A percentile compares a stretch with the other conserved stretches of the same genome.
Conservation (phyloP, 495 filamentous ascomycete species). For the Aspergillus nidulans region DNA sequence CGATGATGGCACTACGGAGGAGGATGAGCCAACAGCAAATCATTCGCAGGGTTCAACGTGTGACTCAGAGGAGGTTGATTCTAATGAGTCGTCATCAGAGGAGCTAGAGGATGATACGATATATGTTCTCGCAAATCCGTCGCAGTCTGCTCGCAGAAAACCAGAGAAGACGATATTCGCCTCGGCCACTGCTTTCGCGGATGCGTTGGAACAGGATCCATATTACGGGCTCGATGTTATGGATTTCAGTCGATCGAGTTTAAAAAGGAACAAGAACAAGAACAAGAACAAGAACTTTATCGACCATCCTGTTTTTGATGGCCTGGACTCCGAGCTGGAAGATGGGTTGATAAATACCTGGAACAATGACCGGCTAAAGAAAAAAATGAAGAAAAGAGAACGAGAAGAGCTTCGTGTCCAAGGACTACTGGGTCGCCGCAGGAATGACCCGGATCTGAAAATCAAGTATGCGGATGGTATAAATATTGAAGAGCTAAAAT, state of each 20-base stretch:
- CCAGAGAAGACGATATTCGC: constrained; percentile 38
- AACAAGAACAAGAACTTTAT: constrained; percentile 52
- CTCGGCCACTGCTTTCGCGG: constrained; percentile 59
- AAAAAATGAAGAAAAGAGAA: constrained; percentile 72
- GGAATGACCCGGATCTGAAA: constrained; percentile 59
- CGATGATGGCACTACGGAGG: not conserved
- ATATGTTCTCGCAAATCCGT: constrained; percentile 1
- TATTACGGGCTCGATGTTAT: constrained; percentile 80
- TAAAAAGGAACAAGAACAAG: constrained; percentile 53
- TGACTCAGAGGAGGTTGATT: not conserved
- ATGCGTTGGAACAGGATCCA: constrained; percentile 54
- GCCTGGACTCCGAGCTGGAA: constrained; percentile 75
- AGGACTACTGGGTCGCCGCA: constrained; percentile 69
- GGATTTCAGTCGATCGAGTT: constrained; percentile 67
- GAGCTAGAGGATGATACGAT: not conserved
- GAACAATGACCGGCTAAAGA: constrained; percentile 76
- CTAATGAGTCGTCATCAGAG: not conserved
- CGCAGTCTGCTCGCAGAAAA: not conserved
- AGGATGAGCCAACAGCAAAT: not conserved
- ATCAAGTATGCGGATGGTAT: constrained; percentile 72
- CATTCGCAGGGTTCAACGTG: not conserved
- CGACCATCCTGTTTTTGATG: constrained; percentile 42
- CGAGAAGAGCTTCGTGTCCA: constrained; percentile 72
- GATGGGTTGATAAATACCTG: constrained; percentile 55
- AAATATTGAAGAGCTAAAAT: constrained; percentile 61